A percentile compares a stretch with the other conserved stretches of the same genome.
Conservation (phyloP, 768 basidiomycete species). For the Phaffia tasmanica region DNA sequence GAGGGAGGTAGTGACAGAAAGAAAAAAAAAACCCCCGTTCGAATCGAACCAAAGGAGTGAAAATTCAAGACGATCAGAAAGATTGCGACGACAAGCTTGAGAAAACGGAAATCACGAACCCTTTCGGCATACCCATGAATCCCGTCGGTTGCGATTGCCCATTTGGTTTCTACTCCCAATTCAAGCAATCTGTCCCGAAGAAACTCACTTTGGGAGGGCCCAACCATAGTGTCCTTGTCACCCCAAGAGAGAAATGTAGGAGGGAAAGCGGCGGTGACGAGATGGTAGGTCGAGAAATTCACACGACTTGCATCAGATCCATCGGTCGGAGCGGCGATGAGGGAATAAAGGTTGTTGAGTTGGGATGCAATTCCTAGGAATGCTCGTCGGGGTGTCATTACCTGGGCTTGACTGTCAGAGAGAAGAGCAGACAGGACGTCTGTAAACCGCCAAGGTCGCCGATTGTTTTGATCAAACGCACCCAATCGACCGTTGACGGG, state of each 20-base stretch:
- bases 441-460: not conserved
- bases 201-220: not conserved
- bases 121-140: slow-evolving; percentile 13
- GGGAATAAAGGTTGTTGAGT: slow-evolving; percentile 11
- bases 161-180: slow-evolving; percentile 6
- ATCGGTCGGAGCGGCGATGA: slow-evolving; percentile 2
- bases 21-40: too few relatives aligned
- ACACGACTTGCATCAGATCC: not conserved
- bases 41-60: too few relatives aligned
- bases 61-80: too few relatives aligned
- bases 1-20: too few relatives aligned
- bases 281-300: slow-evolving; percentile 7
- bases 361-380: slow-evolving; percentile 11
- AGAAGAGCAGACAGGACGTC: not conserved
- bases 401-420: not conserved
- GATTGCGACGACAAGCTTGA: too few relatives aligned
- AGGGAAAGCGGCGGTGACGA: not conserved
- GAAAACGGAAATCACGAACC: not conserved
- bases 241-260: slow-evolving; percentile 17
- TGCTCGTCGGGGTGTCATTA: slow-evolving; percentile 5
- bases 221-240: slow-evolving; percentile 1
- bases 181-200: slow-evolving; percentile 6
- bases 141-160: not conserved
- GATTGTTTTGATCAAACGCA: not conserved
- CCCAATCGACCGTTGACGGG: not conserved